Base-by-base conservation (phyloP, 1,284 basidiomycete genomes). In the Cryptococcus deneoformans region DNA sequence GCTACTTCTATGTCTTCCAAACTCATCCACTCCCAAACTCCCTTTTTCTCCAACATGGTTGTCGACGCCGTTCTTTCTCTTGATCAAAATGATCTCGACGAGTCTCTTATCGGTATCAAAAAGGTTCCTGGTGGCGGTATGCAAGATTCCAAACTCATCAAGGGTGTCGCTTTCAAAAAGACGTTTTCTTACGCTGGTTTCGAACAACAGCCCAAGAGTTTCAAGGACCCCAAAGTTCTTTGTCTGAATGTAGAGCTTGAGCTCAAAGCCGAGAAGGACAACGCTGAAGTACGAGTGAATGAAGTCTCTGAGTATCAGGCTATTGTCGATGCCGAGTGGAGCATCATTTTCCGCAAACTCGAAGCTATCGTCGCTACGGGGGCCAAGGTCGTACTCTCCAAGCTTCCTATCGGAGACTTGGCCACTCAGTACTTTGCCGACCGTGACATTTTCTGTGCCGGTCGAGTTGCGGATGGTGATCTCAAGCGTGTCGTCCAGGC, bases 371-470 rank as follows among this genome's bases (percentile, higher is more conserved):
- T 93, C 71, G 88, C 89, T 72, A 97, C 94, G 0, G 96, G 94
- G 37, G 96, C 96, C 46, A 94, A 96, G 77, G 92, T 99, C 58
- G 94, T 99, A 29, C 83, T 99, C 56, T 97, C 93, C 79, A 97
- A 98, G 79, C 85, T 99, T 29, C 96, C 96, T 6, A 99, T 99
- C 68, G 96, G 96, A 47, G 96, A 99, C 81, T 82, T 99, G 48
- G 96, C 96, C 4, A 99, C 96, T 2, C 96, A 99, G 75, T 99
- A 94, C 88, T 99, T 99, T 76, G 95, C 96, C 49, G 96, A 99
- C 80, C 87, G 96, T 48, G 89, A 97, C 74, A 98, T 99, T 71
- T 99, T 99, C 83, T 99, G 96, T 68, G 96, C 96, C 56, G 96
- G 96, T 52, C 90, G 96, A 59, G 96, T 99, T 35, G 85, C 88